A percentile compares a stretch with the other conserved stretches of the same genome.
Conservation (phyloP, 2,329 filamentous ascomycete genomes). For the Venturia pyrina region DNA sequence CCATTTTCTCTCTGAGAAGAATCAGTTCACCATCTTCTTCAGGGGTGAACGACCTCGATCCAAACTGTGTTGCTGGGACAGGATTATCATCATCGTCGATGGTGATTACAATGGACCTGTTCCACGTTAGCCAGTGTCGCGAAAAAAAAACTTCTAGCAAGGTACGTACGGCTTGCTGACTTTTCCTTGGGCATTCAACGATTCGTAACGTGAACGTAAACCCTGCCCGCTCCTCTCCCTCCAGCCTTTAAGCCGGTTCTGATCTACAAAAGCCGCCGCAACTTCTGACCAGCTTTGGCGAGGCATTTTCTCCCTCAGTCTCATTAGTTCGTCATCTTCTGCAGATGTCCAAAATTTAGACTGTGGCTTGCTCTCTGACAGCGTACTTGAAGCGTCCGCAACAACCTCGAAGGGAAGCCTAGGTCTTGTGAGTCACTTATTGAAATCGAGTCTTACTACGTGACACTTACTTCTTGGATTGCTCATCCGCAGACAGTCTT, state of each 20-base stretch:
- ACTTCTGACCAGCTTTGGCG: neutral
- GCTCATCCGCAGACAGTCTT: neutral
- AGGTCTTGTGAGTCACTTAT: neutral
- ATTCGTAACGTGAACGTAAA: neutral
- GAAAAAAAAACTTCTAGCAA: neutral
- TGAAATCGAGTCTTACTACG: neutral
- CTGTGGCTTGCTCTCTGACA: neutral
- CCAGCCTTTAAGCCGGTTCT: neutral
- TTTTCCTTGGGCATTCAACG: neutral
- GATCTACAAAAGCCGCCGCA: neutral
- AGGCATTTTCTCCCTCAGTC: neutral
- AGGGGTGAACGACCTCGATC: neutral
- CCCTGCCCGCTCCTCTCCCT: neutral
- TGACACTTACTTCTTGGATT: neutral
- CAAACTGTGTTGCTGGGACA: neutral
- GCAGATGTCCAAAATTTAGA: neutral
- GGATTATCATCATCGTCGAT: neutral
- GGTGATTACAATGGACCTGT: neutral
- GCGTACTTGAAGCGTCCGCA: neutral
- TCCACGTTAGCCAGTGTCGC: neutral
- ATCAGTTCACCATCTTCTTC: constrained; percentile 6
- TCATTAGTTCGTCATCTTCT: neutral
- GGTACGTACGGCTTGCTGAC: neutral
- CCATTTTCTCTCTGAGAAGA: neutral
- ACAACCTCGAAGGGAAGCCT: neutral